phyloP scores from a whole-genome alignment of 441 rosid genomes.

The Corymbia citriodora region DNA sequence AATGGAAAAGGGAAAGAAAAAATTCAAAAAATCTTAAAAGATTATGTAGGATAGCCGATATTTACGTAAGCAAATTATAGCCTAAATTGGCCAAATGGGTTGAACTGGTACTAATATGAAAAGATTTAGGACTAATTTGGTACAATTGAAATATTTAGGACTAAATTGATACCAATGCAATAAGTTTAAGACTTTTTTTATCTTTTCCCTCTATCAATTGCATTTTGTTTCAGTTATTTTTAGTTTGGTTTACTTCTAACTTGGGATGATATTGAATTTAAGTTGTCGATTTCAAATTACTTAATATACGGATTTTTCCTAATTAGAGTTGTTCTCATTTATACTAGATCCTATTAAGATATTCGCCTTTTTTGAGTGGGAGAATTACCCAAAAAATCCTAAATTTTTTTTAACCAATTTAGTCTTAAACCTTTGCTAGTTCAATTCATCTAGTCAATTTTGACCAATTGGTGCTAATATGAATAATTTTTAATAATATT shows the following conservation, averaged over 20 bases:
- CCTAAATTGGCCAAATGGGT: background rate
- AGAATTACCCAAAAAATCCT: no score
- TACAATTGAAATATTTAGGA: no score
- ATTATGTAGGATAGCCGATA: no score
- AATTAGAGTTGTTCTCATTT: background rate
- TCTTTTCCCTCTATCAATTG: background rate
- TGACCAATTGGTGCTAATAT: no score
- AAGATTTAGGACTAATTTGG: rapidly evolving
- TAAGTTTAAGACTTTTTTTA: background rate
- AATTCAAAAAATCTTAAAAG: no score
- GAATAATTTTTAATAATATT: no score
- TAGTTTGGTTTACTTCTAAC: background rate
- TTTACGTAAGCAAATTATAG: background rate
- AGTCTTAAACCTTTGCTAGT: no score
- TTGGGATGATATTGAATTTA: background rate
- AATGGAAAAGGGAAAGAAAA: background rate
- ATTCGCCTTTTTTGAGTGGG: background rate
- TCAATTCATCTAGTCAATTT: no score
- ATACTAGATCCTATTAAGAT: background rate
- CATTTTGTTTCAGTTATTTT: background rate
- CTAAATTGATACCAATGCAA: background rate
- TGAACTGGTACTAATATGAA: no score
- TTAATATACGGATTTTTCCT: background rate
- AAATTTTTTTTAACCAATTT: no score
- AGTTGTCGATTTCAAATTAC: background rate